Base-by-base conservation (phyloP, 345 rosid genomes). In the Rubroshorea leprosula region DNA sequence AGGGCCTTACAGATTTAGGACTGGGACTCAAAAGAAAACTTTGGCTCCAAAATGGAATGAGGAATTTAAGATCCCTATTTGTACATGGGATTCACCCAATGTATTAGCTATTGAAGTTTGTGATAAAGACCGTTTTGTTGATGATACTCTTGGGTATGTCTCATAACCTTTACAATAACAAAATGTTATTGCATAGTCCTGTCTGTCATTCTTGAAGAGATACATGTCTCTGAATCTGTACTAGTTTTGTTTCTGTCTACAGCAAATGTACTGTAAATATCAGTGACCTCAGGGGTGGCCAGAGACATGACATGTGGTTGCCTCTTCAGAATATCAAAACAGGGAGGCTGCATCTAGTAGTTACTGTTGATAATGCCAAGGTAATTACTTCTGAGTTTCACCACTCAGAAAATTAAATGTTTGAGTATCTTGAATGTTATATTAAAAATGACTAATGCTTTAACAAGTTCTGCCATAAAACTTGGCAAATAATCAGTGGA, bases 31-130 rank as follows among this genome's bases (percentile, higher is more conserved):
- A 18, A 66, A 57, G 84, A 93, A 90, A 72, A 87, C 96, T 0
- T 51, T 93, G 65, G 25, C 80, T 68, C 99, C 99, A 27, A 89
- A 80, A 68, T 89, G 99, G 99, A 86, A 66, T 0, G 99, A 93
- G 74, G 96, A 83, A 63, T 93, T 83, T 58, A 80, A 72, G 72
- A 76, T 93, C 54, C 99, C 99, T 51, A 69, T 93, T 20, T 63
- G 68, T 54, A 68, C 89, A 38, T 89, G 99, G 99, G 99, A 83
- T 48, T 49, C 80, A 13, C 66, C 83, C 17, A 89, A 80, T 62
- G 16, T 82, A 29, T 82, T 93, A 20, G 45, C 54, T 54, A 76
- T 93, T 68, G 84, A 89, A 80, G 99, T 89, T 68, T 60, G 76
- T 59, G 96, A 90, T 78, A 85, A 93, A 69, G 99, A 93, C 76